Evolutionary conservation across 179 eudicot species (phyloP), one percentile per base, ranked within the genome.

Genomic region (Nepenthes alata): DNA sequence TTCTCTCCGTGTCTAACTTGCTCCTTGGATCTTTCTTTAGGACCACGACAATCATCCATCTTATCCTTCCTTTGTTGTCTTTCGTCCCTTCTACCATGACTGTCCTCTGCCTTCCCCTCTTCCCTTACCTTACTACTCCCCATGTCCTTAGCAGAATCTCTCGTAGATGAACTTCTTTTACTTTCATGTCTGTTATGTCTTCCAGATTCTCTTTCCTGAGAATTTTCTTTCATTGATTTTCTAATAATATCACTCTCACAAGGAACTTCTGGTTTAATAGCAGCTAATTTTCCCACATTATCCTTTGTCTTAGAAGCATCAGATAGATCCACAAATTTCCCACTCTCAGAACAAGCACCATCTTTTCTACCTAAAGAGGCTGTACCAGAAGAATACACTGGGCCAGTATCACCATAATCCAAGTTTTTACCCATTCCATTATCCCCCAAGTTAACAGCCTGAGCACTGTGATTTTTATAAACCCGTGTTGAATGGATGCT

Each of bases 1-100:
- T 75, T 90, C 57, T 83, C 90, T 66, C 59, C 78, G 73, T 57
- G 64, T 51, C 60, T 62, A 64, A 67, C 78, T 66, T 78, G 80
- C 62, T 81, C 91, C 68, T 80, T 91, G 67, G n/a, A 66, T 66
- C 69, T 84, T 15, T 79, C 88, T 72, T 77, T 84, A 14, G 74
- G 75, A 57, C 59, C 74, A 69, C 71, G 68, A 53, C 55, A 63
- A 62, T 77, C 80, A 47, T 77, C 85, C 8, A 8, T 62, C 51
- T 66, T 82, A 67, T 77, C 82, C 70, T 74, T 78, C 71, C 67
- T 82, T 47, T 35, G 66, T 48, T 77, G 79, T 72, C 77, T 80
- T 62, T 74, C 89, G 53, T 80, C 93, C 59, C 74, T 74, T 56
- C 70, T 74, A 69, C 67, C 71, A 75, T 14, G 78, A 67, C 7